Conservation (phyloP, 495 filamentous ascomycete genomes). For the Aspergillus mulundensis region DNA sequence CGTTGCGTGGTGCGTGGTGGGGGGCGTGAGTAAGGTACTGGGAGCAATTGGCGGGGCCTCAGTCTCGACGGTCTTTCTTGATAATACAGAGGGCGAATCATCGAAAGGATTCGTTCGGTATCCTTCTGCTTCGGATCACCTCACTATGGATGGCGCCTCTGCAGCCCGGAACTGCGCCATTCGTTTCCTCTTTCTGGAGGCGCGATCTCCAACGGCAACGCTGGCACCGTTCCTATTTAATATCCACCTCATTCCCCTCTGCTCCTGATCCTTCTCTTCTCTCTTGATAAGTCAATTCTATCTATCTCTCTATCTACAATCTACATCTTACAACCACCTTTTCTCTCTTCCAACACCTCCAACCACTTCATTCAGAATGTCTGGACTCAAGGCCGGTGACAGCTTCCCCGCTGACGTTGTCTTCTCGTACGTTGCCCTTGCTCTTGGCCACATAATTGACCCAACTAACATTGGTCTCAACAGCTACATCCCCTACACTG, state of each 20-base stretch:
- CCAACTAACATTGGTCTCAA: slow-evolving; percentile 13
- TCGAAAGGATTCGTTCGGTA: slow-evolving; percentile 45
- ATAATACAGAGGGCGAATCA: slow-evolving; percentile 31
- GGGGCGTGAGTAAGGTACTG: slow-evolving; percentile 8
- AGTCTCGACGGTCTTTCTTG: slow-evolving; percentile 41
- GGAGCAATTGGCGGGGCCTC: slow-evolving; percentile 20
- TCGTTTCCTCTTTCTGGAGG: slow-evolving; percentile 11
- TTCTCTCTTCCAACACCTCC: slow-evolving; percentile 4
- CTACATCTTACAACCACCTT: slow-evolving; percentile 10
- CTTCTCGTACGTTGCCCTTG: slow-evolving; percentile 57
- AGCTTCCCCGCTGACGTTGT: slow-evolving; percentile 73
- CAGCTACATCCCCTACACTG: slow-evolving; percentile 64
- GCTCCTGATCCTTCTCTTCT: slow-evolving; percentile 10
- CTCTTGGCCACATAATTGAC: neutral
- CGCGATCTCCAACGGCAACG: slow-evolving; percentile 16
- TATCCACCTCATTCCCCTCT: slow-evolving; percentile 17
- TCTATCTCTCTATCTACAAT: neutral
- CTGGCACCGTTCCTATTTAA: slow-evolving; percentile 12
- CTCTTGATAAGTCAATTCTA: neutral
- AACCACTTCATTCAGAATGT: slow-evolving; percentile 49
- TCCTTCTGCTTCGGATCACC: slow-evolving; percentile 43
- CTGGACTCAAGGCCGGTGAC: slow-evolving; percentile 73
- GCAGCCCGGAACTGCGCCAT: slow-evolving; percentile 15
- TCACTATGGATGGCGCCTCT: slow-evolving; percentile 11
- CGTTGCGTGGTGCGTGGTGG: slow-evolving; percentile 14